phyloP scores from a whole-genome alignment of 768 basidiomycete genomes.

The Candolleomyces efflorescens region DNA sequence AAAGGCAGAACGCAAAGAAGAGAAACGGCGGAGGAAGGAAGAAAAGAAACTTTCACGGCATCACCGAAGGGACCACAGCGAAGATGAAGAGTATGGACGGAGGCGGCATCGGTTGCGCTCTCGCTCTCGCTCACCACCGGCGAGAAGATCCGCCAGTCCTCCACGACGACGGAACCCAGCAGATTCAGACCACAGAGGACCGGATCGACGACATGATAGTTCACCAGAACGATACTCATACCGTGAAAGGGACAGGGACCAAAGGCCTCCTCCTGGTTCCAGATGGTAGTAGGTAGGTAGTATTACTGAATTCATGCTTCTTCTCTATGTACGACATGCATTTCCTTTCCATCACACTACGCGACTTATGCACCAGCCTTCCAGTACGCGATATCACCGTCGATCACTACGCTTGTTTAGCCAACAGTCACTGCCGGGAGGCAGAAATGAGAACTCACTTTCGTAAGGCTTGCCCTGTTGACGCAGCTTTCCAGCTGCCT shows the following conservation, averaged over 20 bases:
- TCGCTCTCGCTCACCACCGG: slow-evolving; percentile 19
- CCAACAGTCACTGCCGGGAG: slow-evolving; percentile 2
- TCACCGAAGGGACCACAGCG: slow-evolving; percentile 8
- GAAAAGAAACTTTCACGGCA: slow-evolving; percentile 51
- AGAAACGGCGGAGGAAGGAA: slow-evolving; percentile 15
- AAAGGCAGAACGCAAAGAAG: slow-evolving; percentile 49
- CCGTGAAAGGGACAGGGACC: background rate
- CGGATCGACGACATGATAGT: slow-evolving; percentile 29
- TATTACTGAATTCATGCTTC: too few relatives aligned
- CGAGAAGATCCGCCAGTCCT: slow-evolving; percentile 16
- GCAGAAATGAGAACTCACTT: slow-evolving; percentile 46
- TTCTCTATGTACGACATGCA: too few relatives aligned
- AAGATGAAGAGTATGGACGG: slow-evolving; percentile 12
- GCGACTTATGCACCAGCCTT: slow-evolving; percentile 49
- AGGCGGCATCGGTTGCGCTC: slow-evolving; percentile 1
- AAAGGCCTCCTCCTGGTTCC: slow-evolving; percentile 13
- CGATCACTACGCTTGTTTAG: slow-evolving; percentile 52
- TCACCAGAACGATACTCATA: slow-evolving; percentile 7
- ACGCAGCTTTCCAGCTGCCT: slow-evolving; percentile 90
- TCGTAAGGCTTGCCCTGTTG: slow-evolving; percentile 98
- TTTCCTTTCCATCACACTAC: too few relatives aligned
- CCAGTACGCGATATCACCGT: slow-evolving; percentile 93
- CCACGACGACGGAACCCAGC: slow-evolving; percentile 5
- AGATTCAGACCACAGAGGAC: slow-evolving; percentile 13
- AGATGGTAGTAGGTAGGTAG: background rate